Base-by-base conservation (phyloP, 345 rosid genomes). In the Boechera retrofracta region DNA sequence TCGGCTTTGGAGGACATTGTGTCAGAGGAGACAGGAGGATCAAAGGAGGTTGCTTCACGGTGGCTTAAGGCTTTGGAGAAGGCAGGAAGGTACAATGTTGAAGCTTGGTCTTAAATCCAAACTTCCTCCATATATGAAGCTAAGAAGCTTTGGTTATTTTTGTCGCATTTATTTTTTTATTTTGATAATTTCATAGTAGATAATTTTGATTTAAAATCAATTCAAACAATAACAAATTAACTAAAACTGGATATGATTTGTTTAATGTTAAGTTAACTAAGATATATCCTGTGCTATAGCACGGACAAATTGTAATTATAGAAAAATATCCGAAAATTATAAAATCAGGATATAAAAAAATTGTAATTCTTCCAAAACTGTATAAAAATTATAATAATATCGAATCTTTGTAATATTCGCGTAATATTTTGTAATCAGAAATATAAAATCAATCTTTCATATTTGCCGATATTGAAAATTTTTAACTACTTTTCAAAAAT, bases 51-150 rank as follows among this genome's bases (percentile, higher is more conserved):
- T 15, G 96, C 93, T 10, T 83, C 56, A 10, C 64, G 77, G 77
- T 86, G 82, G 87, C 84, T 95, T 15, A 86, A 85, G 82, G 87
- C 86, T 64, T 66, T 90, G 81, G 94, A 95, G 78, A 95, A 78
- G 67, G 88, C 86, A 15, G 92, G 98, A 18, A 89, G 79, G 67
- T 92, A 92, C 87, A 88, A 87, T 83, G 96, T 95, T 66, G 98
- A 95, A 86, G 96, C 97, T 71, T 95, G 99, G 99, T 86, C 96
- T 55, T 94, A 83, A 89, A 42, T 33, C 35, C 18, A 71, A 21
- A 63, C 41, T 42, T 41, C 33, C 44, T 67, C 47, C 67, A 7
- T 58, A 11, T n/a, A 21, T 16, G 41, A 57, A 73, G n/a, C 44
- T 1, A n/a, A n/a, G 15, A 47, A 65, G 56, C 56, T 53, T 63